Base-by-base conservation (phyloP, 768 basidiomycete genomes). In the Fibroporia radiculosa region DNA sequence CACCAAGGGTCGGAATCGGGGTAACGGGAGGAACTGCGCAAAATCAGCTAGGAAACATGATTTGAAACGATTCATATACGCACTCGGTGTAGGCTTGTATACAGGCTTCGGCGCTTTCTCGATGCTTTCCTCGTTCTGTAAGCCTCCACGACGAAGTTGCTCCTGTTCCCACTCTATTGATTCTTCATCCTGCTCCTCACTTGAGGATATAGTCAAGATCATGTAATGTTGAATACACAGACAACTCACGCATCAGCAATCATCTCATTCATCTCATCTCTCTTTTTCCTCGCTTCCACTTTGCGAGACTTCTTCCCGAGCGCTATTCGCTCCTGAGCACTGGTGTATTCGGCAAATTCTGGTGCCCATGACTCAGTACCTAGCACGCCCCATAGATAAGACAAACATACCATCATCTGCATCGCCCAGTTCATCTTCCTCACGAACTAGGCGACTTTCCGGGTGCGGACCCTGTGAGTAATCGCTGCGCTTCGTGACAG, bases 311-410 rank as follows among this genome's bases (percentile, higher is more conserved):
- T 89, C 59, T 89, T 93, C 0, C 88, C 87, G 2, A 93, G 63
- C 0, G 90, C 85, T 42, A 93, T 87, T 26, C 90, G 72, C 51
- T 91, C 89, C 62, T 88, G 81, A 0, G 90, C 89, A 53, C 80
- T 87, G 1, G 90, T 93, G 54, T 81, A 93, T 57, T 91, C 88
- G 4, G 90, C 83, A 58, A 74, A 89, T 55, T 92, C 90, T 92
- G 51, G 34, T 31, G 11, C 13, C n/a, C 33, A 33, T 41, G 35
- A 3, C 23, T 44, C 44, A 45, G 44, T 27, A 35, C 24, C 16
- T 26, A 25, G n/a, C 26, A 19, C 11, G 35, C 12, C 14, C 18
- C 16, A 40, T 22, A 24, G 7, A 4, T 18, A 42, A 3, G 16
- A 24, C 26, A 16, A 22, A 19, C 75, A 32, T 54, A 89, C 90